Conservation (phyloP, 257 asterid species). For the Plantago major region DNA sequence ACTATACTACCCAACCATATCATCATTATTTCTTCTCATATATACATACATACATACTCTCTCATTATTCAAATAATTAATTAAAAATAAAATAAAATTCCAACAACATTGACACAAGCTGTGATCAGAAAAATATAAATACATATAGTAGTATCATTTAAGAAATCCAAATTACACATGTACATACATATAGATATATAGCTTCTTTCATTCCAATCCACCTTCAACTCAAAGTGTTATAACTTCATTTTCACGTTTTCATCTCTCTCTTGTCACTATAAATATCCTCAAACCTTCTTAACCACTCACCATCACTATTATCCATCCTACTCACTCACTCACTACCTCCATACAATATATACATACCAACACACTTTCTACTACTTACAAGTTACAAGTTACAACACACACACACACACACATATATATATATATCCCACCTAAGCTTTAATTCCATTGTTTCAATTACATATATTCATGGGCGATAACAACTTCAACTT, state of each 20-base stretch:
- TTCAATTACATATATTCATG: conserved; percentile 24
- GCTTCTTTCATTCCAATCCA: too few relatives aligned
- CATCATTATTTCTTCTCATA: not conserved
- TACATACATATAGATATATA: not conserved
- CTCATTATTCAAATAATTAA: too few relatives aligned
- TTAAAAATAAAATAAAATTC: too few relatives aligned
- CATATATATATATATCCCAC: not conserved
- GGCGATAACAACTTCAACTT: conserved; percentile 60
- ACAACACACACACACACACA: not conserved
- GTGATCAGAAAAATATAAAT: too few relatives aligned
- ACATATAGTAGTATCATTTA: too few relatives aligned
- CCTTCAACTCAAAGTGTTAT: conserved; percentile 3
- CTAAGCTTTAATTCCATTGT: not conserved
- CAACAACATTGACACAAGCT: too few relatives aligned
- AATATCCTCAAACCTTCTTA: conserved; percentile 29
- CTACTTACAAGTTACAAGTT: not conserved
- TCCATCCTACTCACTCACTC: not conserved
- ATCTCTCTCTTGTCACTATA: conserved; percentile 36
- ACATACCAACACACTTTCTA: too few relatives aligned
- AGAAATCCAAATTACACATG: too few relatives aligned
- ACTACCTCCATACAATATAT: too few relatives aligned
- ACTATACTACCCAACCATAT: conserved; percentile 12
- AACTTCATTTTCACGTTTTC: conserved; percentile 67
- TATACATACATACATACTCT: too few relatives aligned
- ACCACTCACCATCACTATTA: conserved; percentile 3